phyloP scores from a whole-genome alignment of 306 rosid species.

The Begonia peltatifolia region DNA sequence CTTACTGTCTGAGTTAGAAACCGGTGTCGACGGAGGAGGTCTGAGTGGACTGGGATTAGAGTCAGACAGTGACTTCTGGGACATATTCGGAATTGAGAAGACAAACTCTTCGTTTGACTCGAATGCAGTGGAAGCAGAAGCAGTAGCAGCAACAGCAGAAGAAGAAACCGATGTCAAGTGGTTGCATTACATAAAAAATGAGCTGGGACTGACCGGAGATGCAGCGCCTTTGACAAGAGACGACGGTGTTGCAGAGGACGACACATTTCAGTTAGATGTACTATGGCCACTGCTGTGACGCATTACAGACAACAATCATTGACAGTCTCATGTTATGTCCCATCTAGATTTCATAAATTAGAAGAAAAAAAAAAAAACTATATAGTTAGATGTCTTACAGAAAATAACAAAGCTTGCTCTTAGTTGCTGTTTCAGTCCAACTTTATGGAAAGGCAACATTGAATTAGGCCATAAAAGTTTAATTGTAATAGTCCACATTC shows the following conservation, averaged over 20 bases:
- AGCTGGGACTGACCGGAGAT: constrained; percentile 31
- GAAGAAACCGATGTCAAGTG: constrained; percentile 25
- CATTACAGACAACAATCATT: no score
- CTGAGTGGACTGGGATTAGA: constrained; percentile 24
- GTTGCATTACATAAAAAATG: constrained; percentile 39
- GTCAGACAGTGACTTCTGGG: constrained; percentile 56
- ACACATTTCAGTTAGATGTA: not conserved
- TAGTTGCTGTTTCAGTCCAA: no score
- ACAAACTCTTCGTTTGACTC: constrained; percentile 9
- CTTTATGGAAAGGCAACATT: no score
- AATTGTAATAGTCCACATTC: no score
- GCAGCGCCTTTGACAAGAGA: constrained; percentile 8
- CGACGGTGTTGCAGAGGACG: constrained; percentile 7
- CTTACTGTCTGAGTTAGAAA: not conserved
- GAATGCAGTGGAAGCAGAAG: constrained; percentile 9
- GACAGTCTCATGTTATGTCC: no score
- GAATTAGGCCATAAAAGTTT: no score
- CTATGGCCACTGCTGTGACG: no score
- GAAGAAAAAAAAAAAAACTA: no score
- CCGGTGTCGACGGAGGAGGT: constrained; percentile 1
- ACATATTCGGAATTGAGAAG: constrained; percentile 27
- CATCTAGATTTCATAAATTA: no score
- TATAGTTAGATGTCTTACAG: no score
- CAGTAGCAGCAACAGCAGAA: constrained; percentile 2
- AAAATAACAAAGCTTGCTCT: no score